These are phyloP conservation scores for Flaveria trinervia DNA, from an alignment of 129 eudicot species.

Conservation along the genomic window DNA sequence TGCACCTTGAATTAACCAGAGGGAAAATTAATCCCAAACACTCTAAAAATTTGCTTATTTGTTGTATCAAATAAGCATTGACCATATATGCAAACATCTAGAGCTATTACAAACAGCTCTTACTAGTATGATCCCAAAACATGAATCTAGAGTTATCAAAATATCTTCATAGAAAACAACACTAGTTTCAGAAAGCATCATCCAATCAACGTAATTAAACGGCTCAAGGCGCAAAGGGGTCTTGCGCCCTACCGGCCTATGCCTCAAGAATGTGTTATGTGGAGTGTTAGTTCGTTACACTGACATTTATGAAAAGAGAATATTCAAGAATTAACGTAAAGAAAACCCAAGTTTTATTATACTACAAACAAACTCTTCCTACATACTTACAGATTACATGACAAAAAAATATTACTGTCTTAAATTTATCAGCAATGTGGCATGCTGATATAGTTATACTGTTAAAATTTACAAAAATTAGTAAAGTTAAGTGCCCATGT, in stretches of 20 bases:
- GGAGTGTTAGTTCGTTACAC: background rate
- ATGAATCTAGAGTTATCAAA: background rate
- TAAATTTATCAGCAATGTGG: background rate
- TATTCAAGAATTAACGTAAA: too few species aligned
- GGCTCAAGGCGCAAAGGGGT: background rate
- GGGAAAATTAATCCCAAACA: background rate
- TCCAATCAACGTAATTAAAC: background rate
- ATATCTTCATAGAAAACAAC: background rate
- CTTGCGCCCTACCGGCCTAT: background rate
- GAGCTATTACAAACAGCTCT: background rate
- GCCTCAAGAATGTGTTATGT: background rate
- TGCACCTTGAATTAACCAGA: background rate
- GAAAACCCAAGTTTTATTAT: background rate
- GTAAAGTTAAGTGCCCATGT: background rate
- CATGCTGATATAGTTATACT: background rate
- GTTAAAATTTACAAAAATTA: background rate
- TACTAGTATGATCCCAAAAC: background rate
- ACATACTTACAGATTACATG: background rate
- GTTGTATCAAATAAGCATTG: background rate
- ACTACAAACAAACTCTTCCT: background rate
- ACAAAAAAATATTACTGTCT: background rate
- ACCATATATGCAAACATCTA: background rate
- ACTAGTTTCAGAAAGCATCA: background rate
- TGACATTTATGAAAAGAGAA: background rate
- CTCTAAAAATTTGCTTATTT: background rate